Evolutionary conservation across 2,329 filamentous ascomycete genomes (phyloP).

Genomic region (Fusarium udum): DNA sequence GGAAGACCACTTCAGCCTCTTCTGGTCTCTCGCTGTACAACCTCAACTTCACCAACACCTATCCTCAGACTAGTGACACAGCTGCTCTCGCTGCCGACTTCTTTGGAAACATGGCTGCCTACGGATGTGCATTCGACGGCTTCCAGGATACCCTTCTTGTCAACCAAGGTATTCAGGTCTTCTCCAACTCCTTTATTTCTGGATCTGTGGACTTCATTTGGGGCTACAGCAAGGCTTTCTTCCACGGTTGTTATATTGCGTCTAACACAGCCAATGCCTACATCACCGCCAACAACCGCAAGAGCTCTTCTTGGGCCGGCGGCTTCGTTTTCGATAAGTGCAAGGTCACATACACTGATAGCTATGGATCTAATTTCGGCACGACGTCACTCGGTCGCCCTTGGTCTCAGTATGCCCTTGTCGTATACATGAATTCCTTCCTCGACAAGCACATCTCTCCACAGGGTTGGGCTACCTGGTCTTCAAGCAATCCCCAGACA

Average conservation of each 20-base stretch:
- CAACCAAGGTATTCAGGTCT: slow-evolving; percentile 56
- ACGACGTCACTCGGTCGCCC: slow-evolving; percentile 58
- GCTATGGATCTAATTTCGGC: slow-evolving; percentile 44
- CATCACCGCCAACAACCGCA: slow-evolving; percentile 48
- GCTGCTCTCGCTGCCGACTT: slow-evolving; percentile 52
- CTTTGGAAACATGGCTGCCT: slow-evolving; percentile 47
- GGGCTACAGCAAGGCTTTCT: slow-evolving; percentile 49
- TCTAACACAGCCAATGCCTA: slow-evolving; percentile 46
- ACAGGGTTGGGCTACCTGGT: slow-evolving; percentile 58
- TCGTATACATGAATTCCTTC: slow-evolving; percentile 58
- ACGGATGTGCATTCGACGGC: slow-evolving; percentile 56
- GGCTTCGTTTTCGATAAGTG: slow-evolving; percentile 48
- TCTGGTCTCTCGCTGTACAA: slow-evolving; percentile 68
- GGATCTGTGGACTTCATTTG: slow-evolving; percentile 40
- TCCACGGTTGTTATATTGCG: slow-evolving; percentile 52
- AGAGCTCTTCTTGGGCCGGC: slow-evolving; percentile 42
- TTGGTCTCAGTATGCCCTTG: slow-evolving; percentile 56
- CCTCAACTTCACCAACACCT: slow-evolving; percentile 61
- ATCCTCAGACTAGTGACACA: slow-evolving; percentile 55
- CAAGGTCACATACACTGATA: slow-evolving; percentile 41
- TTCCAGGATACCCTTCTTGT: slow-evolving; percentile 62
- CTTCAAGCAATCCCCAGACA: slow-evolving; percentile 62
- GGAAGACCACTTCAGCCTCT: slow-evolving; percentile 55
- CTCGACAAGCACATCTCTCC: slow-evolving; percentile 52
- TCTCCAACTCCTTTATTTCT: slow-evolving; percentile 52